These are phyloP conservation scores for Cladophialophora bantiana DNA, from an alignment of 2,329 filamentous ascomycete species.

Conservation along the genomic window DNA sequence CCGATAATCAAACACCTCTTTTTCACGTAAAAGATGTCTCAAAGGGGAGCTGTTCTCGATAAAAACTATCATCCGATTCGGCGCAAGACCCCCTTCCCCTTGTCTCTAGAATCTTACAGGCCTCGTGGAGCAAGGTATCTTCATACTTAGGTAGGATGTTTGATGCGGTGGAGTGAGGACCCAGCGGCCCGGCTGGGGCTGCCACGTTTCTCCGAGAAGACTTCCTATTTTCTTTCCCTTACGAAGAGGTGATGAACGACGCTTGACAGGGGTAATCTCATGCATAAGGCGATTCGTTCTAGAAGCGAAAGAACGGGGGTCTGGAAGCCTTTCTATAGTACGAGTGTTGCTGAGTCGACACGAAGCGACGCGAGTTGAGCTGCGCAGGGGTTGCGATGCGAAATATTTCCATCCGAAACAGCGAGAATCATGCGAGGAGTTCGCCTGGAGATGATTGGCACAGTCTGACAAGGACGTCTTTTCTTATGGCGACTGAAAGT, in stretches of 20 bases:
- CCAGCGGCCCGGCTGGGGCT: constrained; percentile 9
- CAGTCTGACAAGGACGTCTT: background rate
- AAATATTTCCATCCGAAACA: constrained; percentile 7
- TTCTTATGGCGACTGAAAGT: background rate
- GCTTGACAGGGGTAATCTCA: constrained; percentile 11
- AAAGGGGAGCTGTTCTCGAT: background rate
- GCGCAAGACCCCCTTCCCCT: background rate
- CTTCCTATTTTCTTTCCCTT: too few relatives aligned
- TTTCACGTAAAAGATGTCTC: constrained; percentile 1
- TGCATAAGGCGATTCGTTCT: constrained; percentile 33
- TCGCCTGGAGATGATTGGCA: background rate
- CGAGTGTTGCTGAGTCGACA: background rate
- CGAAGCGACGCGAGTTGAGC: constrained; percentile 10
- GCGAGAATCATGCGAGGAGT: background rate
- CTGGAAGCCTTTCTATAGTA: background rate
- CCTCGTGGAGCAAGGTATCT: background rate
- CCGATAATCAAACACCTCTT: background rate
- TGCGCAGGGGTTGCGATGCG: constrained; percentile 8
- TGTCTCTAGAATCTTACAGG: background rate
- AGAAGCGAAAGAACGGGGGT: constrained; percentile 8
- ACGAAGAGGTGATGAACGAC: constrained; percentile 6
- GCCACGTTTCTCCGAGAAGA: constrained; percentile 11
- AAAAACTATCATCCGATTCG: background rate
- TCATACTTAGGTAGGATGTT: background rate
- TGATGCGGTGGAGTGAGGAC: background rate